phyloP scores from a whole-genome alignment of 1,284 basidiomycete species.

The Phellopilus nigrolimitatus region DNA sequence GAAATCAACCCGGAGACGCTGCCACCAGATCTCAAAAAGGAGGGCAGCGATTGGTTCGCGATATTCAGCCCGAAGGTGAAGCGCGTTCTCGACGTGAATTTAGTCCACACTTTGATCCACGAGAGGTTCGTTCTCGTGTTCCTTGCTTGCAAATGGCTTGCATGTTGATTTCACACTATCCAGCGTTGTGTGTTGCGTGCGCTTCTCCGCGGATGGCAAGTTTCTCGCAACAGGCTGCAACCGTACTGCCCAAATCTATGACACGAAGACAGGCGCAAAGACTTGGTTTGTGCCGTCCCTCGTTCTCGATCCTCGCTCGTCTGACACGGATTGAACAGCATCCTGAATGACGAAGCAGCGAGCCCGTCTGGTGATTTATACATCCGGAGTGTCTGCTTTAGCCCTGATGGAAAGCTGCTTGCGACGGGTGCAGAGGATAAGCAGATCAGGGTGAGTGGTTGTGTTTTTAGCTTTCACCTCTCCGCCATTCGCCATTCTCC shows the following conservation, averaged over 20 bases:
- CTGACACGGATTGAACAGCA: slow-evolving; percentile 36
- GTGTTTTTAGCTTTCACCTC: slow-evolving; percentile 13
- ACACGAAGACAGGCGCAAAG: slow-evolving; percentile 65
- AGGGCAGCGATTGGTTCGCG: slow-evolving; percentile 93
- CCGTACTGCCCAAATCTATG: slow-evolving; percentile 71
- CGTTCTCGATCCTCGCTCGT: not conserved
- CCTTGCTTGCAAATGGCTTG: slow-evolving; percentile 5
- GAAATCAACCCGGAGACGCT: slow-evolving; percentile 44
- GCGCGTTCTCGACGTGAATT: slow-evolving; percentile 77
- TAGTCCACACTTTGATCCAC: slow-evolving; percentile 90
- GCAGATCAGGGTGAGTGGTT: slow-evolving; percentile 63
- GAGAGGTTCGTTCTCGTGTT: slow-evolving; percentile 62
- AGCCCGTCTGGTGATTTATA: slow-evolving; percentile 72
- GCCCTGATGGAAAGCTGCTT: slow-evolving; percentile 74
- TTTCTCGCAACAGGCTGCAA: slow-evolving; percentile 78
- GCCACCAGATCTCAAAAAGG: slow-evolving; percentile 60
- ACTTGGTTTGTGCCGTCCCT: slow-evolving; percentile 39
- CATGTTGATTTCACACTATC: slow-evolving; percentile 17
- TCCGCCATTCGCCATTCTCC: not conserved
- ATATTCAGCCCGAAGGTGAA: slow-evolving; percentile 88
- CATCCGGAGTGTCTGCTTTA: slow-evolving; percentile 82
- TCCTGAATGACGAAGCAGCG: slow-evolving; percentile 63
- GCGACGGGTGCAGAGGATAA: slow-evolving; percentile 85
- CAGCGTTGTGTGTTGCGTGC: slow-evolving; percentile 78
- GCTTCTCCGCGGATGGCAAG: slow-evolving; percentile 79